Percentiles rank a stretch among this genome's conserved stretches.
Evolutionary conservation across 768 basidiomycete species (phyloP).

Genomic region (Chalciporus piperatus): DNA sequence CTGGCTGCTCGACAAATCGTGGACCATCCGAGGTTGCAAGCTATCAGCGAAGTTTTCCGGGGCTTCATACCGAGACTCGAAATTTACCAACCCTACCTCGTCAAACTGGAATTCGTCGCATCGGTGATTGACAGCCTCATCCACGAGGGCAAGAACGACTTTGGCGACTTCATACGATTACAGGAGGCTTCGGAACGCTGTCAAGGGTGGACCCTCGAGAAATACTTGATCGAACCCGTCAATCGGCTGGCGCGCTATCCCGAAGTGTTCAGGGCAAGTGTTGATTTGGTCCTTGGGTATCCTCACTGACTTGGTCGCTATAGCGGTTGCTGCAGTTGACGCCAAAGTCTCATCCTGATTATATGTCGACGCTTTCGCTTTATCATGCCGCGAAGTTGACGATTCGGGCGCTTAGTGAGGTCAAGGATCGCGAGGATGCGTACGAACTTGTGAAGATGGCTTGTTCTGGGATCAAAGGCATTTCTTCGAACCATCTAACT

Average conservation of each 20-base stretch:
- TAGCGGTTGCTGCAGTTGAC: slow-evolving; percentile 73
- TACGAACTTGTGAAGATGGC: slow-evolving; percentile 72
- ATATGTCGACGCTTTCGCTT: slow-evolving; percentile 63
- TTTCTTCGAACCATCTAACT: slow-evolving; percentile 54
- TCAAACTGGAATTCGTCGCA: slow-evolving; percentile 61
- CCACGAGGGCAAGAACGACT: slow-evolving; percentile 56
- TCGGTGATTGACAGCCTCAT: slow-evolving; percentile 49
- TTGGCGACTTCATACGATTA: slow-evolving; percentile 81
- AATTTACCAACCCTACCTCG: slow-evolving; percentile 85
- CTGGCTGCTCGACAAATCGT: slow-evolving; percentile 42
- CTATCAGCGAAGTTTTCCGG: slow-evolving; percentile 58
- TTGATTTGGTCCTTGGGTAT: not conserved
- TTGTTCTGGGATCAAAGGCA: slow-evolving; percentile 54
- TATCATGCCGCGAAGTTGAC: slow-evolving; percentile 66
- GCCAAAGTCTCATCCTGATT: slow-evolving; percentile 66
- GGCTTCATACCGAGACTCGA: slow-evolving; percentile 66
- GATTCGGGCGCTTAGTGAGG: slow-evolving; percentile 78
- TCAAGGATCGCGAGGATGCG: slow-evolving; percentile 83
- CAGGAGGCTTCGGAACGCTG: slow-evolving; percentile 55
- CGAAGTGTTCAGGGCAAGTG: slow-evolving; percentile 67
- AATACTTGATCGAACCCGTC: slow-evolving; percentile 73
- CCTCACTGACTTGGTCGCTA: slow-evolving; percentile 6
- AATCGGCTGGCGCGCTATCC: slow-evolving; percentile 70
- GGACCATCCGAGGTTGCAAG: slow-evolving; percentile 44
- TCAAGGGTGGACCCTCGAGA: slow-evolving; percentile 61